phyloP scores from a whole-genome alignment of 345 rosid genomes.

The Anacardium occidentale region DNA sequence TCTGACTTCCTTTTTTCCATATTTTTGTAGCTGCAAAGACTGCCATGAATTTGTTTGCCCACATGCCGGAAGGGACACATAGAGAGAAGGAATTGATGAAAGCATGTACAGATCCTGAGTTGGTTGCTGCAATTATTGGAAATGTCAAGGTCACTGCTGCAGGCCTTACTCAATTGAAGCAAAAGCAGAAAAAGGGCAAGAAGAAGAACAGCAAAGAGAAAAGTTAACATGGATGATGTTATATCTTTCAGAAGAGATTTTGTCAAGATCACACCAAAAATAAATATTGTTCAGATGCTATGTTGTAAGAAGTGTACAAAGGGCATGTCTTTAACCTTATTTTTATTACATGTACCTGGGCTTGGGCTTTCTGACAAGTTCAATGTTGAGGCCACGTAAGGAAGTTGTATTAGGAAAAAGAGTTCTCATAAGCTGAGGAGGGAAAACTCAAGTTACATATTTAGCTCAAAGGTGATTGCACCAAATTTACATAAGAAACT shows the following conservation, averaged over 20 bases:
- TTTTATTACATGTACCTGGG: too few species aligned
- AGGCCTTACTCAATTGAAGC: conserved; percentile 91
- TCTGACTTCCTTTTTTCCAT: neutral
- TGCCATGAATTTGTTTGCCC: conserved; percentile 88
- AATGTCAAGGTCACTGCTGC: conserved; percentile 89
- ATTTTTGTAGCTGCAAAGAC: conserved; percentile 68
- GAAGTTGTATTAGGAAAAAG: too few species aligned
- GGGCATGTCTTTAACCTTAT: neutral
- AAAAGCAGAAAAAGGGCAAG: conserved; percentile 90
- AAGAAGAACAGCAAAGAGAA: conserved; percentile 44
- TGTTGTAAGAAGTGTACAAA: neutral
- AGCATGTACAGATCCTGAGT: conserved; percentile 91
- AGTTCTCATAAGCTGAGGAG: too few species aligned
- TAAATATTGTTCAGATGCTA: neutral
- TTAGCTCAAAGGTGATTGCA: neutral
- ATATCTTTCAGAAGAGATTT: neutral
- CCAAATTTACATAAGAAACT: conserved; percentile 8
- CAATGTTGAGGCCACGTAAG: too few species aligned
- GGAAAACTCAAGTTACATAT: neutral
- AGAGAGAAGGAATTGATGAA: conserved; percentile 98
- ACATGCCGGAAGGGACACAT: conserved; percentile 67
- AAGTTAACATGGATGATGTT: conserved; percentile 7
- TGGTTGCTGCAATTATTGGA: conserved; percentile 86
- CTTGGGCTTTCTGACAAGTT: too few species aligned
- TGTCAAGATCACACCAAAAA: neutral